Base-by-base conservation (phyloP, 164 flowering plant species). In the Berberis vulgaris region DNA sequence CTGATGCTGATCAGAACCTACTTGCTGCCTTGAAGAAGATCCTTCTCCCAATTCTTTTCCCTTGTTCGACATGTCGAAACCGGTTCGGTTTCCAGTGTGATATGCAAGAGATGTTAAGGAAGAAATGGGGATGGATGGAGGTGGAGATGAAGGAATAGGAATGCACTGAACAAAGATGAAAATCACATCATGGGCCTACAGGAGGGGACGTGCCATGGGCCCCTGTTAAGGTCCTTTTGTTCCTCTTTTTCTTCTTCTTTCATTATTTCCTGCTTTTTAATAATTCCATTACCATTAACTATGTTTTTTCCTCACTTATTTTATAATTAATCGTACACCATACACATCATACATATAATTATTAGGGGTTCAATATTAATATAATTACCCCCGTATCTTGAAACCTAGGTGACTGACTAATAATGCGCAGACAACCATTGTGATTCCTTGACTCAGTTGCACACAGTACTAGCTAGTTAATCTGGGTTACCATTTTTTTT, bases 191-290 rank as follows among this genome's bases (percentile, higher is more conserved):
- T 56, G 72, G 71, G 70, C 76, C 77, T 77, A 67, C 43, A 71
- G 79, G 80, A 71, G 26, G 74, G 59, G 86, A 82, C 86, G 71
- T 67, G 50, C n/a, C 7, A 79, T 83, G 86, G 89, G 57, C 80
- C 84, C 62, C 4, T 57, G 26, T 43, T 45, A 44, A 67, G 77
- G 65, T 80, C 84, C 82, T 75, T 78, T 76, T 71, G 56, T 73
- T 78, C 67, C 67, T 60, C 61, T 62, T 65, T 72, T 76, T 71
- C 72, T 66, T 65, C 71, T 57, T 69, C 61, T 66, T 39, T 60
- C 60, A 62, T 54, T 45, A 68, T 58, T 77, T 45, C 60, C 53
- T 70, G 26, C 62, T 53, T 47, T 64, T 54, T 41, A 64, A 61
- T 77, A n/a, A 54, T 65, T 63, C 64, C 56, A 58, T 69, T 62